Evolutionary conservation across 306 rosid genomes (phyloP), one percentile per base, ranked within the genome.

Genomic region (Delonix regia): DNA sequence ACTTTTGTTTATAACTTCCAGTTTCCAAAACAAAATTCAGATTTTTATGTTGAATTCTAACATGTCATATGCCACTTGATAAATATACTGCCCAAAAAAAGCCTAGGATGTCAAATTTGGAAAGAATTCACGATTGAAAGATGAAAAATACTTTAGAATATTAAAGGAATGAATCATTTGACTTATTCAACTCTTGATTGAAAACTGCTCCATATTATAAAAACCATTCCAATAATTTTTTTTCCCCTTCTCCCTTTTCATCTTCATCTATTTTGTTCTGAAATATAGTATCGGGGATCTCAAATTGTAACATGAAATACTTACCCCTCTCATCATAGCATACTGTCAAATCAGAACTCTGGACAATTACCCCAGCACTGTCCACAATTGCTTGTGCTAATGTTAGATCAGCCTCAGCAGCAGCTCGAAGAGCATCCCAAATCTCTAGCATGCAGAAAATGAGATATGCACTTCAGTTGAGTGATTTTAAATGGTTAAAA

Each of bases 341-440:
- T 70, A 92, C 80, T 68, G 97, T 89, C 89, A 94, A 89, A 84
- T 94, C 97, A 67, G 92, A 87, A 89, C 90, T 94, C 77, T 90
- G 98, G 79, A 92, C 85, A 78, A 94, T 94, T 76, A 94, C 97
- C 53, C 98, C 98, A 16, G 97, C 98, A 80, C 97, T 89, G 80
- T 94, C 97, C 42, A 94, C 89, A 63, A 94, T 94, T 25, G 93
- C 97, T 81, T 94, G 98, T 48, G 97, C 94, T 69, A 94, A 91
- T 71, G 84, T 71, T 69, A 87, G 72, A 63, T 94, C 98, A 77
- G 95, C 98, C 85, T 94, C 98, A 6, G 97, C 97, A 71, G 97
- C 98, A 76, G 98, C 98, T 78, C 90, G 88, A 75, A 94, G 97
- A 55, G 98, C 98, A 73, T 94, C 98, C 98, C 98, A 94, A 82